These are phyloP conservation scores for Castanea sativa DNA, from an alignment of 306 rosid species.

Conservation along the genomic window DNA sequence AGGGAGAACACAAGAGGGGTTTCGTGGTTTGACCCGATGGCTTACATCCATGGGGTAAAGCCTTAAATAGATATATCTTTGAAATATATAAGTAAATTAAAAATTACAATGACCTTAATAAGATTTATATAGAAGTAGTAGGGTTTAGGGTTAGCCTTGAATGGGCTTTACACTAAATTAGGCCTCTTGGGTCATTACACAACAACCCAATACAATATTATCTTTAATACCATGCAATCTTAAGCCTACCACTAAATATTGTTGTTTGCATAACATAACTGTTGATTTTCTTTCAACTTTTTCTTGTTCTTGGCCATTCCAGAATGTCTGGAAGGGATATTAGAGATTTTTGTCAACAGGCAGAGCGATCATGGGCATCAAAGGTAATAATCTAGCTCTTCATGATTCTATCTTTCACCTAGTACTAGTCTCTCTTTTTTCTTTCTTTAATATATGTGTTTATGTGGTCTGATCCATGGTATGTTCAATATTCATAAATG, in stretches of 20 bases:
- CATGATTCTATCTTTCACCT: neutral
- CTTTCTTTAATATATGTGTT: neutral
- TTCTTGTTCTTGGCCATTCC: slow-evolving; percentile 21
- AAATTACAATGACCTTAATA: too few species aligned
- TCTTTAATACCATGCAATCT: neutral
- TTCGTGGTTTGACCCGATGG: too few species aligned
- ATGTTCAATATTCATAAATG: neutral
- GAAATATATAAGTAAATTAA: too few species aligned
- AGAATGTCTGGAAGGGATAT: slow-evolving; percentile 98
- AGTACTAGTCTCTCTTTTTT: neutral
- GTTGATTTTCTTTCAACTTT: neutral
- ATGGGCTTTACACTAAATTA: too few species aligned
- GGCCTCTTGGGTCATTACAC: too few species aligned
- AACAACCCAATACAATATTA: too few species aligned
- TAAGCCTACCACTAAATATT: neutral
- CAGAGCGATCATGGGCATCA: slow-evolving; percentile 92
- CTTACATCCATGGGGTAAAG: too few species aligned
- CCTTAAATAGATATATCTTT: too few species aligned
- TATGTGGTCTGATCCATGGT: too few species aligned
- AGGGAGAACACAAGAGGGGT: too few species aligned
- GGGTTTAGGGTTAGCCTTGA: too few species aligned
- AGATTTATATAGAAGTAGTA: too few species aligned
- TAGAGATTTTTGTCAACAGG: slow-evolving; percentile 82
- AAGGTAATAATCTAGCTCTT: slow-evolving; percentile 45
- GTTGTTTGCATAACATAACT: neutral